phyloP scores from a whole-genome alignment of 2,329 filamentous ascomycete genomes.

The Colletotrichum viniferum region DNA sequence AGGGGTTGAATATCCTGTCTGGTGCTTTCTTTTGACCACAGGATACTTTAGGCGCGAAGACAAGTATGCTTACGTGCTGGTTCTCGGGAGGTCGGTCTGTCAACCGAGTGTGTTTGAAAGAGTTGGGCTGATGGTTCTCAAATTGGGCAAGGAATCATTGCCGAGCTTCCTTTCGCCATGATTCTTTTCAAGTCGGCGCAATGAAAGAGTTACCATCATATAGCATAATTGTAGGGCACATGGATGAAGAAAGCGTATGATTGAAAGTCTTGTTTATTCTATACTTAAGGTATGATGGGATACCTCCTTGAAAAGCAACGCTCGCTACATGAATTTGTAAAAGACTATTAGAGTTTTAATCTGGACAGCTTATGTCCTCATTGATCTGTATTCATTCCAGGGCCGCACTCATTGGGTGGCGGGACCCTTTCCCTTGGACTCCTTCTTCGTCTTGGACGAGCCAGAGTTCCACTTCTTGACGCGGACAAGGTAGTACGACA shows the following conservation, averaged over 20 bases:
- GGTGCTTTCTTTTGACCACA: background rate
- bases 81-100: background rate
- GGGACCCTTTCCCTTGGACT: background rate
- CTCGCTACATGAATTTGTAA: background rate
- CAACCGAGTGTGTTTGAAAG: background rate
- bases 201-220: background rate
- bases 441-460: slow-evolving; percentile 5
- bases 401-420: background rate
- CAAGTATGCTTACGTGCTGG: background rate
- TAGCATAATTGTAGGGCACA: background rate
- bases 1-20: background rate
- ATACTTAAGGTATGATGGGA: background rate
- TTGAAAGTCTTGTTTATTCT: background rate
- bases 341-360: background rate
- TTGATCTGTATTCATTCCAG: background rate
- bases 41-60: background rate
- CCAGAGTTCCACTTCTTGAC: slow-evolving; percentile 17
- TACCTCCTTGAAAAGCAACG: background rate
- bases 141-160: background rate
- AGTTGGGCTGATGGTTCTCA: background rate
- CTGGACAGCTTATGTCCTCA: background rate
- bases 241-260: accelerated
- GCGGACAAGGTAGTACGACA: slow-evolving; percentile 62
- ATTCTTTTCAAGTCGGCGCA: background rate
- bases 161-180: background rate